Percentiles rank a stretch among this genome's conserved stretches.
Conservation (phyloP, 2,329 filamentous ascomycete genomes). For the Setomelanomma holmii region DNA sequence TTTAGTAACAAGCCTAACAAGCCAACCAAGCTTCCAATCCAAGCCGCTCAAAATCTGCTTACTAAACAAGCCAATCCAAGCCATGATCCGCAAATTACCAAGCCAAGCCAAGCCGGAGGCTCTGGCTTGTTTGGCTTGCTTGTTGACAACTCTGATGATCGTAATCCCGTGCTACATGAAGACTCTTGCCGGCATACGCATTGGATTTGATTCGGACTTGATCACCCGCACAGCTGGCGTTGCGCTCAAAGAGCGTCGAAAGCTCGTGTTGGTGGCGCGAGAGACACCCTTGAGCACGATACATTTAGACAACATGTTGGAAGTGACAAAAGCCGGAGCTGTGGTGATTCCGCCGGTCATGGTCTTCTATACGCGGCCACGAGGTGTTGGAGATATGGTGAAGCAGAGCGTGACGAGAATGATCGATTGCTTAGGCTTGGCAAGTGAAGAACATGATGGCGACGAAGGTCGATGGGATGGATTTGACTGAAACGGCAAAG, state of each 20-base stretch:
- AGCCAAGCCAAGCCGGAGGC: too few species aligned
- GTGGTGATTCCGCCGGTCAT: slow-evolving; percentile 20
- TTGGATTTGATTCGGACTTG: slow-evolving; percentile 55
- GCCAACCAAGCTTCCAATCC: too few species aligned
- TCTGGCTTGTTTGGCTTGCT: too few species aligned
- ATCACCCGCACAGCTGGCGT: slow-evolving; percentile 57
- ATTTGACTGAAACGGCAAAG: slow-evolving; percentile 2
- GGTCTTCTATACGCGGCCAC: slow-evolving; percentile 19
- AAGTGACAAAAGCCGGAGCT: slow-evolving; percentile 7
- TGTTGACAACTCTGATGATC: too few species aligned
- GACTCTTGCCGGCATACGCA: slow-evolving; percentile 53
- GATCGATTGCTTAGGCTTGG: slow-evolving; percentile 45
- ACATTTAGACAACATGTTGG: slow-evolving; percentile 51
- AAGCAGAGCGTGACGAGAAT: slow-evolving; percentile 57
- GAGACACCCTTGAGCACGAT: slow-evolving; percentile 51
- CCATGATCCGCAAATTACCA: too few species aligned
- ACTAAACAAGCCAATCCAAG: too few species aligned
- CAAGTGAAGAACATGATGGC: slow-evolving; percentile 49
- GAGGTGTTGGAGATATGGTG: slow-evolving; percentile 14
- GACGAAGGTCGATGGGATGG: slow-evolving; percentile 2
- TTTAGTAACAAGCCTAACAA: too few species aligned
- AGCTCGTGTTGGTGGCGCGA: slow-evolving; percentile 53
- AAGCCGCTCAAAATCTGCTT: too few species aligned
- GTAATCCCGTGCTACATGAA: slow-evolving; percentile 59
- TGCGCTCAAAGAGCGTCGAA: slow-evolving; percentile 55